phyloP scores from a whole-genome alignment of 345 rosid genomes.

The Schrenkiella parvula region DNA sequence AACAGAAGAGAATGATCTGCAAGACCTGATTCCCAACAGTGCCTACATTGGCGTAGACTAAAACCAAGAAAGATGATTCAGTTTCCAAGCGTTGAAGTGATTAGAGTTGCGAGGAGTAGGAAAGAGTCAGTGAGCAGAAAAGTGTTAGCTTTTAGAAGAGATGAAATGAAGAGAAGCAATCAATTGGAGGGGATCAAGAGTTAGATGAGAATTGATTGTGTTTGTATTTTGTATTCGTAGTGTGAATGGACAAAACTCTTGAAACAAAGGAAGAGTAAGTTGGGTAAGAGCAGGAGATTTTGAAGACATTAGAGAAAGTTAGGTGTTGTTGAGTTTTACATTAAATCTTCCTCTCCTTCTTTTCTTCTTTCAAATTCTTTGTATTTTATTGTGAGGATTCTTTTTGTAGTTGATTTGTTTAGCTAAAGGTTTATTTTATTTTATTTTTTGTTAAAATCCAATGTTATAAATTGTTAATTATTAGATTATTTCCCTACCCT shows the following conservation, averaged over 20 bases:
- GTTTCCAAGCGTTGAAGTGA: constrained; percentile 7
- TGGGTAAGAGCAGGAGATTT: constrained; percentile 31
- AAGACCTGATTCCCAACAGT: constrained; percentile 28
- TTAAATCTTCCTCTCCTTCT: constrained; percentile 28
- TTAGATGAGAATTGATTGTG: constrained; percentile 31
- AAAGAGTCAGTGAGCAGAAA: constrained; percentile 30
- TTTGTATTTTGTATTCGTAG: constrained; percentile 33
- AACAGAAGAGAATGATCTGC: constrained; percentile 15
- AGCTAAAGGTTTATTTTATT: constrained; percentile 14
- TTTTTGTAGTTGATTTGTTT: constrained; percentile 30
- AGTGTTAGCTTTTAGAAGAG: constrained; percentile 31
- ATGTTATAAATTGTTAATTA: constrained; percentile 28
- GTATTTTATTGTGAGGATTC: constrained; percentile 31
- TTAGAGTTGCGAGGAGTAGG: constrained; percentile 34
- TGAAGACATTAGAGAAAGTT: constrained; percentile 29
- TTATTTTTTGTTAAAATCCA: constrained; percentile 10
- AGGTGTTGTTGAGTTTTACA: constrained; percentile 21
- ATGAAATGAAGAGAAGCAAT: constrained; percentile 29
- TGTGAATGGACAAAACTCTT: constrained; percentile 31
- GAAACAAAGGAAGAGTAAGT: constrained; percentile 18
- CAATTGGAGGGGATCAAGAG: constrained; percentile 3
- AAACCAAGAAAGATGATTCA: background rate
- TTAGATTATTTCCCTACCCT: background rate
- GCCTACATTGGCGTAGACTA: constrained; percentile 28
- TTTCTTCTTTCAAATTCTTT: constrained; percentile 31